A percentile compares a stretch with the other conserved stretches of the same genome.
These are phyloP conservation scores for Claviceps pazoutovae DNA, from an alignment of 2,329 filamentous ascomycete species.

Conservation along the genomic window DNA sequence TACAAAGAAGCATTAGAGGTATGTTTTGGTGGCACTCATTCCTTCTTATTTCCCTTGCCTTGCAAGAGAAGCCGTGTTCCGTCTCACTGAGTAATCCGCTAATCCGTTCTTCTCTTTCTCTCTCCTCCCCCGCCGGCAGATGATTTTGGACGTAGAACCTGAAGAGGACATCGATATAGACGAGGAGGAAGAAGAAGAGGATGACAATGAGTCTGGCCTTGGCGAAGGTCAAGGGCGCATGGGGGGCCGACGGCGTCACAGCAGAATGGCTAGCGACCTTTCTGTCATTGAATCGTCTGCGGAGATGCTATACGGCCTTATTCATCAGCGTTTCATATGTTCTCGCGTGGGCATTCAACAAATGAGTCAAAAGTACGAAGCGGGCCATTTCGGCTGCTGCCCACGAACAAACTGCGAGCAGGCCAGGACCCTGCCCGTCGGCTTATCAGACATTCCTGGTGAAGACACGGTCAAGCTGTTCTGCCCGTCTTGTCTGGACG, in stretches of 20 bases:
- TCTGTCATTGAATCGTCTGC: conserved; percentile 94
- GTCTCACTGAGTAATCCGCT: background rate
- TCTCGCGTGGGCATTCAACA: conserved; percentile 92
- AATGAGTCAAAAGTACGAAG: conserved; percentile 98
- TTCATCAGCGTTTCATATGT: conserved; percentile 97
- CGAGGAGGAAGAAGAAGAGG: conserved; percentile 64
- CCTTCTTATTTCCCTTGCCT: background rate
- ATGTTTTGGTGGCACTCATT: conserved; percentile 8
- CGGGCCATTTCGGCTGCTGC: conserved; percentile 89
- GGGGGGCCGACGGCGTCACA: conserved; percentile 51
- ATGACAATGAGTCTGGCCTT: conserved; percentile 51
- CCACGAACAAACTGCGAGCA: conserved; percentile 89
- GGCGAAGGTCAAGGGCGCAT: conserved; percentile 45
- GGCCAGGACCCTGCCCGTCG: conserved; percentile 82
- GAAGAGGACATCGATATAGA: conserved; percentile 86
- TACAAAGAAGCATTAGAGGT: conserved; percentile 96
- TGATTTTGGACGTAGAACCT: conserved; percentile 97
- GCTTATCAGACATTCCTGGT: conserved; percentile 84
- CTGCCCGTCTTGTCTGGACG: conserved; percentile 90
- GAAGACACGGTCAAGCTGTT: conserved; percentile 98
- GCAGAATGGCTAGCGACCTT: conserved; percentile 79
- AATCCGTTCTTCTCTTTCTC: background rate
- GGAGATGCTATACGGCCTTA: conserved; percentile 95
- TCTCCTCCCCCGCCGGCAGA: conserved; percentile 30
- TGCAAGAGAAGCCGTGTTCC: background rate